Evolutionary conservation across 306 rosid species (phyloP).

Genomic region (Sesbania bispinosa): DNA sequence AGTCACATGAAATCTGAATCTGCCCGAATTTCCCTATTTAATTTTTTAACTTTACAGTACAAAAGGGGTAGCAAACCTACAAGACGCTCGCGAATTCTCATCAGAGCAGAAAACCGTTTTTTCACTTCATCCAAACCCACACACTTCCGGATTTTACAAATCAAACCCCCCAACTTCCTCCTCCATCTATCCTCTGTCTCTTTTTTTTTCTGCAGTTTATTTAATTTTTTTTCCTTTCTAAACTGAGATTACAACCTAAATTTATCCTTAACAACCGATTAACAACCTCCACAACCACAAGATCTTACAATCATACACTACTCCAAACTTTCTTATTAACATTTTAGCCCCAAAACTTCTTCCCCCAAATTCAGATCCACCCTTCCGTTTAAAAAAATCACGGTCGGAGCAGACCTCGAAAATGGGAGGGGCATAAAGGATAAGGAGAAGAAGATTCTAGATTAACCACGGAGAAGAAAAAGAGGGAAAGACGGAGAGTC

Average conservation of each 20-base stretch:
- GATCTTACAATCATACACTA: background rate
- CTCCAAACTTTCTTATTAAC: slow-evolving; percentile 16
- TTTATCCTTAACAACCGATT: slow-evolving; percentile 28
- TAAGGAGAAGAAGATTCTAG: slow-evolving; percentile 31
- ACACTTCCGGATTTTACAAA: slow-evolving; percentile 27
- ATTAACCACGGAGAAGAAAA: background rate
- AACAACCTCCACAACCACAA: background rate
- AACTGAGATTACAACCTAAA: slow-evolving; percentile 31
- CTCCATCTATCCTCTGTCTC: background rate
- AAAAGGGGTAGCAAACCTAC: slow-evolving; percentile 30
- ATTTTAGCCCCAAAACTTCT: slow-evolving; percentile 32
- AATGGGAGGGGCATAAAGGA: slow-evolving; percentile 19
- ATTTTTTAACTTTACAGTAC: slow-evolving; percentile 39
- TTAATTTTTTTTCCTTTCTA: background rate
- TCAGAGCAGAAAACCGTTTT: slow-evolving; percentile 33
- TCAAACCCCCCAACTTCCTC: slow-evolving; percentile 29
- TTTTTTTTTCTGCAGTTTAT: background rate
- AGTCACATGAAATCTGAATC: background rate
- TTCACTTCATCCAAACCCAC: background rate
- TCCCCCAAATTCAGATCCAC: slow-evolving; percentile 35
- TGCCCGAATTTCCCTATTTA: slow-evolving; percentile 33
- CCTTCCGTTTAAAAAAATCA: slow-evolving; percentile 86
- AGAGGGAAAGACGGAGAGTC: background rate
- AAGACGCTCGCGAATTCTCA: slow-evolving; percentile 14
- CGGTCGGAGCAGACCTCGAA: slow-evolving; percentile 40